Evolutionary conservation across 306 rosid genomes (phyloP), one percentile per base, ranked within the genome.

Genomic region (Lathyrus sativus): DNA sequence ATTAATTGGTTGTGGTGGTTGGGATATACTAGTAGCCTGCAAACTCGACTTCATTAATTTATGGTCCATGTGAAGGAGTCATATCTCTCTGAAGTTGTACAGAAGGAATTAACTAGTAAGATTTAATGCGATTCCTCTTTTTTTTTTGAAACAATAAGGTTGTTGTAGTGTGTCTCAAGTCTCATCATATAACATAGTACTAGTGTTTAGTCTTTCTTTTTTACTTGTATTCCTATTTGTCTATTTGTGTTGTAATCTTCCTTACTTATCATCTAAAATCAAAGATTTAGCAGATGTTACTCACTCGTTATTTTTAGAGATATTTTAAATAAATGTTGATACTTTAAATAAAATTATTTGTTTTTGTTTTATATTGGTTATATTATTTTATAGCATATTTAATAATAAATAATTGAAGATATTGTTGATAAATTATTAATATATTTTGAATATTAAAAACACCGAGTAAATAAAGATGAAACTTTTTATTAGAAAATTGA

Each of bases 61-160:
- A 31, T 43, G 63, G 15, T 57, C 54, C 70, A 22, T 65, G 68
- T 59, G 49, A 18, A 57, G 67, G 38, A 31, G 53, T 68, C 39
- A 43, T 57, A 41, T 44, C 56, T 53, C 51, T 68, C 73, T 50
- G 50, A 41, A 15, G 60, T 53, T 76, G 81, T 71, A 67, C 50
- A 81, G 71, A 65, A 56, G 69, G n/a, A 35, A 58, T 58, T 37
- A 19, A 70, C 65, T 62, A 62, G 59, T 62, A 61, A 75, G 69
- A 68, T 63, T 64, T 67, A 73, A 4, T 22, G 65, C 18, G 35
- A 0, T 9, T 63, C 9, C 5, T n/a, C 5, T 46, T 1, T 53
- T 49, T 35, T 35, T 35, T 35, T 35, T 35, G 39, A 35, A 35
- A 35, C 39, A 6, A 35, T 35, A 35, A 7, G 8, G 2, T 6